phyloP scores from a whole-genome alignment of 495 filamentous ascomycete species.

The Ramalina peruviana region DNA sequence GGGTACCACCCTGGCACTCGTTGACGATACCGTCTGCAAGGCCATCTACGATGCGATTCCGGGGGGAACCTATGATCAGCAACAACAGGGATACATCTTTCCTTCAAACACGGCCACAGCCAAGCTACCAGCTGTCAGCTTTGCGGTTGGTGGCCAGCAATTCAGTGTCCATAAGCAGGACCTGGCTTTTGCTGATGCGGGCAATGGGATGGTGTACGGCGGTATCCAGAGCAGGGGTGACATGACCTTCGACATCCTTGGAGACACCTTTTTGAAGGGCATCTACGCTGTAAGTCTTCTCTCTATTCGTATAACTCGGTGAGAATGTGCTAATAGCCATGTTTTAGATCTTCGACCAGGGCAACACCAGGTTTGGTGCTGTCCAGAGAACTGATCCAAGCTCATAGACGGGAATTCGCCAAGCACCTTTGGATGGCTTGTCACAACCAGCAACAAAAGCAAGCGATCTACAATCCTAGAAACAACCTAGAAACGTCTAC shows the following conservation, averaged over 20 bases:
- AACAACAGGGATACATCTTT: conserved; percentile 56
- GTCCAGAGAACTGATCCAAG: conserved; percentile 22
- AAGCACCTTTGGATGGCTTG: no score
- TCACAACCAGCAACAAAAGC: no score
- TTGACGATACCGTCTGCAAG: conserved; percentile 51
- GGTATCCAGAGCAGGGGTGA: conserved; percentile 60
- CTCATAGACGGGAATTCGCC: no score
- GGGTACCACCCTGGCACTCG: conserved; percentile 60
- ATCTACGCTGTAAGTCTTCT: conserved; percentile 50
- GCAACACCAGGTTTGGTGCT: conserved; percentile 54
- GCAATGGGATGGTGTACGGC: conserved; percentile 49
- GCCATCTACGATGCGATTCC: conserved; percentile 58
- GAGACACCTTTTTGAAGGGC: conserved; percentile 62
- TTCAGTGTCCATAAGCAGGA: conserved; percentile 62
- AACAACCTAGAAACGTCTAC: no score
- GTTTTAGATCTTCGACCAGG: conserved; percentile 58
- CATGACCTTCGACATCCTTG: conserved; percentile 57
- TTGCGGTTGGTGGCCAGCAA: conserved; percentile 52
- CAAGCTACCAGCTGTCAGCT: conserved; percentile 49
- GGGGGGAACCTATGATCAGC: conserved; percentile 47
- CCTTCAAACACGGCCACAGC: conserved; percentile 40
- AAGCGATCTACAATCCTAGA: no score
- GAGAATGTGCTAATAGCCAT: not conserved
- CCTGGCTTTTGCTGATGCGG: conserved; percentile 48
- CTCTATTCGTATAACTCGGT: not conserved